These are phyloP conservation scores for Puccinia horiana DNA, from an alignment of 1,284 basidiomycete genomes.

Conservation along the genomic window DNA sequence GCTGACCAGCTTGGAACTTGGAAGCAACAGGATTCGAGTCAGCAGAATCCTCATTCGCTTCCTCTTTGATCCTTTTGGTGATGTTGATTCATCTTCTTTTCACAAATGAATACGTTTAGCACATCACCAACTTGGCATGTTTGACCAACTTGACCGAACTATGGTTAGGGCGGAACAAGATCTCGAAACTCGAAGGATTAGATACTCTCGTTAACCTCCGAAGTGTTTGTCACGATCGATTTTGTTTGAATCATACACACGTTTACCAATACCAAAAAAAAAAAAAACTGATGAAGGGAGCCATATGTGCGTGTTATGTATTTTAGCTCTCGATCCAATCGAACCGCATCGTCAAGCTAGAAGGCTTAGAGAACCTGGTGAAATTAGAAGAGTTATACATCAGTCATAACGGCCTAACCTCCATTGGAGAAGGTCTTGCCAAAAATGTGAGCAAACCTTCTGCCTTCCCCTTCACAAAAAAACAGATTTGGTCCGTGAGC, in stretches of 20 bases:
- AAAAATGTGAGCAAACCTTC: slow-evolving; percentile 19
- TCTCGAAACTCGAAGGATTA: slow-evolving; percentile 55
- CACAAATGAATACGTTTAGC: slow-evolving; percentile 30
- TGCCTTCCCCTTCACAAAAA: not conserved
- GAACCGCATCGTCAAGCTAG: slow-evolving; percentile 57
- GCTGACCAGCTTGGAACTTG: slow-evolving; percentile 57
- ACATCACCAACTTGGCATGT: slow-evolving; percentile 55
- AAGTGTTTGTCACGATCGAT: not conserved
- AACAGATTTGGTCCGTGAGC: not conserved
- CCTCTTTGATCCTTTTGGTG: not conserved
- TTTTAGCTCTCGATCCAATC: slow-evolving; percentile 57
- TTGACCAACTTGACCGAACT: slow-evolving; percentile 56
- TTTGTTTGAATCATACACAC: not conserved
- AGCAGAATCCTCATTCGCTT: slow-evolving; percentile 2
- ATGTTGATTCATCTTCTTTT: not conserved
- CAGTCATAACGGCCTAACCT: slow-evolving; percentile 57
- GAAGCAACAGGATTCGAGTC: slow-evolving; percentile 56
- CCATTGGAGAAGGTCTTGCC: slow-evolving; percentile 38
- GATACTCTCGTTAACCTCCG: slow-evolving; percentile 16
- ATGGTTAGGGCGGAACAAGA: slow-evolving; percentile 59
- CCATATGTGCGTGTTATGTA: slow-evolving; percentile 51
- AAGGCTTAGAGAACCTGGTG: slow-evolving; percentile 55
- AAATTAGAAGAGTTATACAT: slow-evolving; percentile 58
- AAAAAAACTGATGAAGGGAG: not conserved
- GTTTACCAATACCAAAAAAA: slow-evolving; percentile 50